phyloP scores from a whole-genome alignment of 2,329 filamentous ascomycete genomes.

The Colletotrichum tabaci region DNA sequence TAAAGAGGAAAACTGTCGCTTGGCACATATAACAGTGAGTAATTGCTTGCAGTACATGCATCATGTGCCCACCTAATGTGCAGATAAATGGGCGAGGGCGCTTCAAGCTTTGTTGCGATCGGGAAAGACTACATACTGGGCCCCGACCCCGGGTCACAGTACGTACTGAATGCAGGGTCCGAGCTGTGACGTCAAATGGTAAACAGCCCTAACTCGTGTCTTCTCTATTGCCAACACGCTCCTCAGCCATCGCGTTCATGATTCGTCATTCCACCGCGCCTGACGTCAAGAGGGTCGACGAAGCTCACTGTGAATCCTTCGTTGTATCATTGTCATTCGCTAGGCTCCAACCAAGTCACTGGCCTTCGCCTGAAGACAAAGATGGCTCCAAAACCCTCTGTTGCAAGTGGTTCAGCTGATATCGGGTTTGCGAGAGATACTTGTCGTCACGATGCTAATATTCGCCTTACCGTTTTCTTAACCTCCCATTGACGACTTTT shows the following conservation, averaged over 20 bases:
- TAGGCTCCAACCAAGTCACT: too few relatives aligned
- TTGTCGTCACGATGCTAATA: not conserved
- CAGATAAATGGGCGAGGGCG: too few relatives aligned
- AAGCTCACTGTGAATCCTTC: not conserved
- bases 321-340: too few relatives aligned
- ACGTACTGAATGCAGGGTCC: conserved; percentile 15
- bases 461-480: not conserved
- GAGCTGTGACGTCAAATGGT: conserved; percentile 19
- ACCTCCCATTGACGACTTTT: not conserved
- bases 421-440: not conserved
- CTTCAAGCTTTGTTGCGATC: too few relatives aligned
- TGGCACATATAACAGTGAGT: too few relatives aligned
- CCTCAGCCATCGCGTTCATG: not conserved
- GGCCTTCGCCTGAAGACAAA: not conserved
- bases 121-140: not conserved
- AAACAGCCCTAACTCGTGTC: not conserved
- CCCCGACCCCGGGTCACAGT: not conserved
- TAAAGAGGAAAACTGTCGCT: too few relatives aligned
- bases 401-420: conserved; percentile 1
- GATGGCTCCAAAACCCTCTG: not conserved
- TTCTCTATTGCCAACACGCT: not conserved
- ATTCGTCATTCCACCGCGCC: not conserved
- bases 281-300: not conserved
- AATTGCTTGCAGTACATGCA: too few relatives aligned
- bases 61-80: too few relatives aligned